Conservation (phyloP, 1,284 basidiomycete species). For the Fistulinella cinereoalba region DNA sequence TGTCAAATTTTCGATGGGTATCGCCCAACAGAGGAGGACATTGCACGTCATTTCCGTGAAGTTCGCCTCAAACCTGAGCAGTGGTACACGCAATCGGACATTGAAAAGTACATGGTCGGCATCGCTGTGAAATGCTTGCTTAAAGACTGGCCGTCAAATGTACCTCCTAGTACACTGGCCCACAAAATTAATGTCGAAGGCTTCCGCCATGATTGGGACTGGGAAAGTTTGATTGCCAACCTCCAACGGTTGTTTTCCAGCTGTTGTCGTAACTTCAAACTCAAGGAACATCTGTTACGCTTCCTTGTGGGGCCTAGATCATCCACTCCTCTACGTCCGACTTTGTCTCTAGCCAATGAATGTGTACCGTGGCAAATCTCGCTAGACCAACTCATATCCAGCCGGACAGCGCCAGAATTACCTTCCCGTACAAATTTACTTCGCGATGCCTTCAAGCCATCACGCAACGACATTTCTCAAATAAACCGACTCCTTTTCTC, state of each 20-base stretch:
- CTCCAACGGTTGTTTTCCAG: constrained; percentile 2
- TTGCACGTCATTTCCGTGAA: not conserved
- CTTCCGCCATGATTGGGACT: not conserved
- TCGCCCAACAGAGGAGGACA: not conserved
- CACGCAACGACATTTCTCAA: too few species aligned
- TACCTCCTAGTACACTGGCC: too few species aligned
- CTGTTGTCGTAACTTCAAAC: not conserved
- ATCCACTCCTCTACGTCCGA: too few species aligned
- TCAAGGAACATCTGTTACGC: not conserved
- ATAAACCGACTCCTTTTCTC: too few species aligned
- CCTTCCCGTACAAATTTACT: too few species aligned
- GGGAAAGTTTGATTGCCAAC: not conserved
- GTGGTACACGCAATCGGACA: not conserved
- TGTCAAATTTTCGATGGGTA: not conserved
- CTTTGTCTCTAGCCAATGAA: too few species aligned
- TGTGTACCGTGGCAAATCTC: too few species aligned
- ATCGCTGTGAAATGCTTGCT: not conserved
- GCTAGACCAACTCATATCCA: too few species aligned
- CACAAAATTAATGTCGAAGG: not conserved
- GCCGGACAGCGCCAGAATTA: too few species aligned
- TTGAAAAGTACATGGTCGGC: not conserved
- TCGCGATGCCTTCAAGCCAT: too few species aligned
- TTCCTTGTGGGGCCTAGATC: too few species aligned
- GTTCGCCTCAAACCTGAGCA: not conserved
- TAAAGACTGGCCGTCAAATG: not conserved